Evolutionary conservation across 768 basidiomycete species (phyloP).

Genomic region (Lentinula edodes): DNA sequence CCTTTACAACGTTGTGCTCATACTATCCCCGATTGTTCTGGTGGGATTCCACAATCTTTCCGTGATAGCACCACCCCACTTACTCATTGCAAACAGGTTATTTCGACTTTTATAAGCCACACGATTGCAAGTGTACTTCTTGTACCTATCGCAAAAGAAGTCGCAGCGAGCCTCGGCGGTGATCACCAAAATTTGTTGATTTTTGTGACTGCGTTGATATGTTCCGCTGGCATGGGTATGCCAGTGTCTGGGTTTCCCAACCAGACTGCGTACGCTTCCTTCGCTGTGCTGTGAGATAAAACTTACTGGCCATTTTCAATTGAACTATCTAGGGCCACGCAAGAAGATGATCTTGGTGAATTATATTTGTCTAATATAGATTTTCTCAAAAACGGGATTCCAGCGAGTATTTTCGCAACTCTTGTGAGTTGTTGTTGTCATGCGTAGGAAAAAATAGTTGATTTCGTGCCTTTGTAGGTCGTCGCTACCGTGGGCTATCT

Average conservation of each 20-base stretch:
- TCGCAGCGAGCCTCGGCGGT: constrained; percentile 71
- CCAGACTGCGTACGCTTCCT: constrained; percentile 81
- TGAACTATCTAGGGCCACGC: constrained; percentile 57
- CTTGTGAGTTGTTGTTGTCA: constrained; percentile 42
- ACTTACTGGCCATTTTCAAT: neutral
- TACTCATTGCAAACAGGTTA: constrained; percentile 37
- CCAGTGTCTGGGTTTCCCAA: constrained; percentile 99
- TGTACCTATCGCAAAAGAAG: constrained; percentile 93
- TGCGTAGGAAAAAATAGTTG: neutral
- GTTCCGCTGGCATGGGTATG: constrained; percentile 97
- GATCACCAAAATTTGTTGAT: constrained; percentile 79
- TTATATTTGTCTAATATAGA: constrained; percentile 81
- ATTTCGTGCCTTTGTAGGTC: constrained; percentile 38
- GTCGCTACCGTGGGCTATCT: constrained; percentile 82
- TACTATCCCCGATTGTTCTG: constrained; percentile 65
- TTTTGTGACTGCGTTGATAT: constrained; percentile 89
- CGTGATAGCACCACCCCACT: neutral
- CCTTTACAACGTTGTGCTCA: constrained; percentile 65
- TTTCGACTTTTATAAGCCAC: constrained; percentile 96
- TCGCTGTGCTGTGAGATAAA: neutral
- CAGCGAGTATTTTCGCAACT: constrained; percentile 87
- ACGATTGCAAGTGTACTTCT: constrained; percentile 94
- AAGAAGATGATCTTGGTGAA: constrained; percentile 92
- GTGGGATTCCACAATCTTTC: constrained; percentile 34
- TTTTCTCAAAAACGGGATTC: constrained; percentile 91